Conservation (phyloP, 257 asterid genomes). For the Orobanche coerulescens region DNA sequence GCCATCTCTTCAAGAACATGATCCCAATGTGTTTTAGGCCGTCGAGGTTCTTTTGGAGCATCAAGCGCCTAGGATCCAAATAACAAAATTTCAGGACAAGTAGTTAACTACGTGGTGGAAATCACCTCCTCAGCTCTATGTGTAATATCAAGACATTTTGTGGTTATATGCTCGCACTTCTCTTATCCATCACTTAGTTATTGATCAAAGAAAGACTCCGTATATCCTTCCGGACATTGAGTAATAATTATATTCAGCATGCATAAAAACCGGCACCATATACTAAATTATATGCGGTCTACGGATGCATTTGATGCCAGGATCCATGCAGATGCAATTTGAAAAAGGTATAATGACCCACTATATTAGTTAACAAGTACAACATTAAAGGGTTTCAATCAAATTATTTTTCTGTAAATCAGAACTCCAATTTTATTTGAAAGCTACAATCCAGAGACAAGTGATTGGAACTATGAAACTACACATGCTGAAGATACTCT, state of each 20-base stretch:
- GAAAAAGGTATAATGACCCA: neutral
- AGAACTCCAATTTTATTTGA: neutral
- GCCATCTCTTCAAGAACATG: conserved; percentile 99
- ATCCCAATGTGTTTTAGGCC: conserved; percentile 97
- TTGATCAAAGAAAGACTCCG: neutral
- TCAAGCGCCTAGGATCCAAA: conserved; percentile 64
- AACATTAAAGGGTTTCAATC: conserved; percentile 3
- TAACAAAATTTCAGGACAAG: conserved; percentile 11
- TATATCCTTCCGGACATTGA: conserved; percentile 8
- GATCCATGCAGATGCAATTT: neutral
- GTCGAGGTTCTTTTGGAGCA: conserved; percentile 89
- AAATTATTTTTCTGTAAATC: conserved; percentile 12
- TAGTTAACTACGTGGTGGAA: conserved; percentile 13
- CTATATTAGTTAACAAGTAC: neutral
- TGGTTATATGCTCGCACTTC: conserved; percentile 14
- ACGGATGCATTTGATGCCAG: neutral
- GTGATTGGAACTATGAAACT: neutral
- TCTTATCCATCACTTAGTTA: conserved; percentile 10
- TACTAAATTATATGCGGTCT: neutral
- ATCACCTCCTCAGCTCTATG: conserved; percentile 7
- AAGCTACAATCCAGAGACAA: neutral
- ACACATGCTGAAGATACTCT: neutral
- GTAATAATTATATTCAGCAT: neutral
- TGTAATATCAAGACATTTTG: conserved; percentile 1
- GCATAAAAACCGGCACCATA: neutral